Base-by-base conservation (phyloP, 2,329 filamentous ascomycete genomes). In the Hortaea sp. region DNA sequence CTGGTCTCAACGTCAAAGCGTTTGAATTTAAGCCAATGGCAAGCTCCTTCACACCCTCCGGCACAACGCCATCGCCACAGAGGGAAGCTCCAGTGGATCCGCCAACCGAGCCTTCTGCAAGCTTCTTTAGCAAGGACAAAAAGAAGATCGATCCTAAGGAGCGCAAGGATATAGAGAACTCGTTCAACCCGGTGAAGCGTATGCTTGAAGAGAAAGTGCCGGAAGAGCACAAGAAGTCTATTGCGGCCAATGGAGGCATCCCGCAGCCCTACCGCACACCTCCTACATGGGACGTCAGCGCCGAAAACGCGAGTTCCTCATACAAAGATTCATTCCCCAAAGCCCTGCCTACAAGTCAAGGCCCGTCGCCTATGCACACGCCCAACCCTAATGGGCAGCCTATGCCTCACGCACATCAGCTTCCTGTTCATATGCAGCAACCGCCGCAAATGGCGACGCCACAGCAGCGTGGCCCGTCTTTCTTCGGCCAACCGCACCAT, bases 11-110 rank as follows among this genome's bases (percentile, higher is more conserved):
- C 52, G 78, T 77, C 32, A 75, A 74, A 44, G 80, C 79, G 59
- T 97, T 95, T 68, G 82, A 84, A 53, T 92, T 90, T 12, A 94
- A 84, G 57, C 82, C 86, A 4, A 84, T 84, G 51, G 88, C 89
- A 0, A 77, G 78, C 39, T 75, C 83, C 1, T 97, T 98, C 67
- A 90, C 82, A 55, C 90, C 85, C 5, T 85, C 78, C 41, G 75
- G 78, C 32, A 87, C 85, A 2, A 94, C 85, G 60, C 86, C 88
- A 70, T 53, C 74, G 75, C 54, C 83, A 76, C 65, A 66, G 45
- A 62, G 60, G 29, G 50, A 53, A 13, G 52, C 50, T 32, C 48
- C 37, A 40, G 45, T 38, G 7, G 48, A 50, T 50, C 50, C 64
- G 20, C 49, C 53, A 27, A 40, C 46, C 11, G 49, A 56, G 42